Conservation (phyloP, 176 grass and related monocot species). For the Aegilops longissima region DNA sequence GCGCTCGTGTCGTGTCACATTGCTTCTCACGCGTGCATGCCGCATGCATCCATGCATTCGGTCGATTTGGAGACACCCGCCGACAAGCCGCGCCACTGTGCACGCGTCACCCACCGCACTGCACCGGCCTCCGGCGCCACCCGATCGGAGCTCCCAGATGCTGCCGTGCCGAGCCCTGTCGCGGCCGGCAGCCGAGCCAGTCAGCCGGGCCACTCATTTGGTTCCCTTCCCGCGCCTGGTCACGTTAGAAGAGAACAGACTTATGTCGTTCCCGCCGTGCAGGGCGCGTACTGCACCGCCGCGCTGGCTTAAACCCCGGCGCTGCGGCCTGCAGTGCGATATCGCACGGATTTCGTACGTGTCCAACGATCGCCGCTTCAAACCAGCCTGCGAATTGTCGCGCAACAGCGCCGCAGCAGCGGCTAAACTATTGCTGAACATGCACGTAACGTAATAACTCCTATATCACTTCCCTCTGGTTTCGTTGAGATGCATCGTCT, state of each 20-base stretch:
- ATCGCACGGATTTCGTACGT: background rate
- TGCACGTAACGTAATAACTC: background rate
- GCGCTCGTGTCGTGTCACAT: background rate
- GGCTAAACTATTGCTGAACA: background rate
- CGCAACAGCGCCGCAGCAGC: background rate
- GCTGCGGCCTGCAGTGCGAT: background rate
- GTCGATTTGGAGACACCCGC: background rate
- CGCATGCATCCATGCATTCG: background rate
- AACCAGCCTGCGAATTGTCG: background rate
- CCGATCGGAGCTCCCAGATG: background rate
- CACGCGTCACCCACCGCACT: background rate
- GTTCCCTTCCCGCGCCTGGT: background rate
- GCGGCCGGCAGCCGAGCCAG: too few species aligned
- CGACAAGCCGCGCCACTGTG: constrained; percentile 23
- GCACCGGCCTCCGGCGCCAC: background rate
- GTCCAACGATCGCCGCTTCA: background rate
- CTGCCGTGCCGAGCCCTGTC: background rate
- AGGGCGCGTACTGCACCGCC: background rate
- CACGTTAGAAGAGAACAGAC: constrained; percentile 10
- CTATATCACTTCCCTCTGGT: background rate
- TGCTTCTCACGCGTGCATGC: background rate
- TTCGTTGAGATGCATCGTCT: too few species aligned
- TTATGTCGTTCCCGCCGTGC: constrained; percentile 29
- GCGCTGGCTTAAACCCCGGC: background rate
- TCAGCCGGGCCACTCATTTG: background rate